A percentile compares a stretch with the other conserved stretches of the same genome.
These are phyloP conservation scores for Chaetoceros tenuissimus DNA, from an alignment of 108 stramenopile species.

Conservation along the genomic window DNA sequence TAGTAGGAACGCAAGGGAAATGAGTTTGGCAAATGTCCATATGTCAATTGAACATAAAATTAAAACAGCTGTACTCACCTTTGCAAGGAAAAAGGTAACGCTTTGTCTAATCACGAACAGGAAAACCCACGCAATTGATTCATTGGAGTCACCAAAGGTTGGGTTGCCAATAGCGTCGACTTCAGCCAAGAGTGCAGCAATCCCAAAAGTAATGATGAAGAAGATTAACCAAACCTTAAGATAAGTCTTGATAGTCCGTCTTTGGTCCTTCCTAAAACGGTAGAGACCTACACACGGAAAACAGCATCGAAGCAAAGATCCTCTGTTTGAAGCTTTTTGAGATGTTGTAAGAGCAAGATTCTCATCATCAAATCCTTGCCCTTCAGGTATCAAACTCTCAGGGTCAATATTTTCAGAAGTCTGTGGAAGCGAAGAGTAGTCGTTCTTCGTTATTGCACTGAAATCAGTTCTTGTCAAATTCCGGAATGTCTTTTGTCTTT, in stretches of 20 bases:
- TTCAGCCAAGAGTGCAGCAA: too few species aligned
- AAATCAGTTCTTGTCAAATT: background rate
- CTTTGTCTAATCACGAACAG: conserved; percentile 52
- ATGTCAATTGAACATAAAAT: too few species aligned
- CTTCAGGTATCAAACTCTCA: background rate
- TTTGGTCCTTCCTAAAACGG: background rate
- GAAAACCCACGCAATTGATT: conserved; percentile 58
- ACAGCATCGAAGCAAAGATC: background rate
- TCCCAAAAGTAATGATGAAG: too few species aligned
- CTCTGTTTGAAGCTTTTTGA: background rate
- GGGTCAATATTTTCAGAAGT: background rate
- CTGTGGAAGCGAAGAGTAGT: background rate
- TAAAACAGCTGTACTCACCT: too few species aligned
- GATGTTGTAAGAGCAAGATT: background rate
- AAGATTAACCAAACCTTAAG: background rate
- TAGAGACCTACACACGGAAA: background rate
- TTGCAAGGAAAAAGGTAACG: conserved; percentile 42
- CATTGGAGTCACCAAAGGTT: conserved; percentile 31
- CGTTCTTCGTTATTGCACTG: background rate
- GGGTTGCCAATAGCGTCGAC: too few species aligned
- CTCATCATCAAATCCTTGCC: background rate
- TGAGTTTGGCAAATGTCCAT: too few species aligned
- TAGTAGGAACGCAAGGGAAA: too few species aligned
- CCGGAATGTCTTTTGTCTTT: background rate
- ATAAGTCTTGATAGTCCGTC: background rate